phyloP scores from a whole-genome alignment of 1,284 basidiomycete genomes.

The Boletellus deceptivus region DNA sequence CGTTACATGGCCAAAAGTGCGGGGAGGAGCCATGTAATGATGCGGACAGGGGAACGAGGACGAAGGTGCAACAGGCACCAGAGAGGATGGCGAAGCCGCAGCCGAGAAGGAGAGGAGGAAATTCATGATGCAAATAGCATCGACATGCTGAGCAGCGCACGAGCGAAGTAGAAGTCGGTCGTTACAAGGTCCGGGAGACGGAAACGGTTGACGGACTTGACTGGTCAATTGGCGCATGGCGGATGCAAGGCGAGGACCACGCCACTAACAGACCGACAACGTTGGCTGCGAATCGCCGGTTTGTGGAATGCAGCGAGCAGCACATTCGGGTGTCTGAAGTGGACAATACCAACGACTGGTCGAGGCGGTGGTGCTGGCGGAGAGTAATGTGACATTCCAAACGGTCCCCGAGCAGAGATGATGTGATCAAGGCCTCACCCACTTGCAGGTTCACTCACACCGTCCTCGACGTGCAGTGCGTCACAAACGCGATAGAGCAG shows the following conservation, averaged over 20 bases:
- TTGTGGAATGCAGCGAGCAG: conserved; percentile 50
- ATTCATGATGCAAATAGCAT: conserved; percentile 66
- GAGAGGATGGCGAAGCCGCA: conserved; percentile 25
- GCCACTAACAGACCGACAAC: conserved; percentile 38
- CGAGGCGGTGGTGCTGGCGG: conserved; percentile 45
- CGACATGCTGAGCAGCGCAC: conserved; percentile 62
- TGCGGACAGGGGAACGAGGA: conserved; percentile 23
- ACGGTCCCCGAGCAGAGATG: conserved; percentile 58
- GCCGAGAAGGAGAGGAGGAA: conserved; percentile 34
- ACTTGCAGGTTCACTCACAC: conserved; percentile 47
- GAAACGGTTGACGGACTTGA: conserved; percentile 45
- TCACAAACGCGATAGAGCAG: conserved; percentile 70
- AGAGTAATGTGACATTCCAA: conserved; percentile 45
- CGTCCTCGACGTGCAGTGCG: conserved; percentile 66
- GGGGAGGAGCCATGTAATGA: conserved; percentile 13
- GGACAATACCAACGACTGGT: conserved; percentile 69
- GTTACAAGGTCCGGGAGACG: conserved; percentile 31
- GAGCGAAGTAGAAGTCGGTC: neutral
- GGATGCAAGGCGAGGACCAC: too few species aligned
- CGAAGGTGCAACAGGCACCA: conserved; percentile 20
- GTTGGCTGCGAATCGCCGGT: conserved; percentile 49
- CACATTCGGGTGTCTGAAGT: conserved; percentile 78
- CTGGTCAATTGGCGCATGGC: conserved; percentile 68
- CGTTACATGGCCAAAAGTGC: conserved; percentile 18
- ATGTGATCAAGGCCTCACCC: conserved; percentile 69